Conservation (phyloP, 129 eudicot genomes). For the Erigeron canadensis region DNA sequence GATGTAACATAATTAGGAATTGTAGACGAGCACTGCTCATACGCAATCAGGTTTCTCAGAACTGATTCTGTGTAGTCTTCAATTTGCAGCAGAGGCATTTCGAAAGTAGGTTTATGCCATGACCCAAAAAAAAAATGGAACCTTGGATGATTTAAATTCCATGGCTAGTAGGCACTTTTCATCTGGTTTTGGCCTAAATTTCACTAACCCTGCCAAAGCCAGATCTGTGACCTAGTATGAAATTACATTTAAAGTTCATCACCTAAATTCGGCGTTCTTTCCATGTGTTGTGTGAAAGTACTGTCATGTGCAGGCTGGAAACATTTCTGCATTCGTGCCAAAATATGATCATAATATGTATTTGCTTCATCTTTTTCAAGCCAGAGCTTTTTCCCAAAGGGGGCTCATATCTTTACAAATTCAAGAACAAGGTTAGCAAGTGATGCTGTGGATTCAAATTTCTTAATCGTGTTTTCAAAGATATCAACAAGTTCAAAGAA, state of each 20-base stretch:
- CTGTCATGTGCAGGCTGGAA: too few species aligned
- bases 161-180: not conserved
- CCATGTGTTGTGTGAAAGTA: too few species aligned
- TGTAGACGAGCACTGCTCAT: slow-evolving; percentile 11
- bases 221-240: too few species aligned
- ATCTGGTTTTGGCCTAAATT: too few species aligned
- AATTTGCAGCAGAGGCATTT: not conserved
- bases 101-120: not conserved
- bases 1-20: slow-evolving; percentile 17
- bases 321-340: too few species aligned
- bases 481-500: slow-evolving; percentile 30
- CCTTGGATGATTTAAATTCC: not conserved
- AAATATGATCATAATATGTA: not conserved
- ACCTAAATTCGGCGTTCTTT: too few species aligned
- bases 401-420: slow-evolving; percentile 10
- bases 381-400: not conserved
- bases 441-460: not conserved
- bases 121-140: not conserved
- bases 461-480: not conserved
- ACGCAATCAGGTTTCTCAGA: slow-evolving; percentile 15
- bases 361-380: not conserved
- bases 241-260: too few species aligned
- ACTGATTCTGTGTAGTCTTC: slow-evolving; percentile 9
- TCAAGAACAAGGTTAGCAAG: not conserved
- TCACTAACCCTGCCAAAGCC: too few species aligned